Evolutionary conservation across 257 asterid genomes (phyloP).

Genomic region (Rauvolfia tetraphylla): DNA sequence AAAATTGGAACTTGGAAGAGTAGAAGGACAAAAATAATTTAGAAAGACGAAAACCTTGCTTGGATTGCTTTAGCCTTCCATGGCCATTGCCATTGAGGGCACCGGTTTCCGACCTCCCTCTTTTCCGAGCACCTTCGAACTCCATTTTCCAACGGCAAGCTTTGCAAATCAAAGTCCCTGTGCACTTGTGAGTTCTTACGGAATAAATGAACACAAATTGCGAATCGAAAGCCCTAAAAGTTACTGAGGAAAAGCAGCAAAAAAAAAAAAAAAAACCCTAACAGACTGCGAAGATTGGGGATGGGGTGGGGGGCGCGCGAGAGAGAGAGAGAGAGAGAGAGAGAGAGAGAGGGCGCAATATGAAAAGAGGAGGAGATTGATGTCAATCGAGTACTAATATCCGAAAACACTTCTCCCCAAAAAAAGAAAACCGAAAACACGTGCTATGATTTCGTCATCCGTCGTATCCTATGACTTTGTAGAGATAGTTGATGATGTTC

Average conservation of each 20-base stretch:
- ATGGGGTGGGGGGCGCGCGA: neutral
- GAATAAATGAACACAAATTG: neutral
- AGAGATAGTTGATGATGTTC: too few relatives aligned
- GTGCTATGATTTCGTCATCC: too few relatives aligned
- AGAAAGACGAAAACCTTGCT: conserved; percentile 38
- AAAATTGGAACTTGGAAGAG: neutral
- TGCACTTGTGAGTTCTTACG: neutral
- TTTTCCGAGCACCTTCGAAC: conserved; percentile 50
- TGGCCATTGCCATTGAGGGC: conserved; percentile 55
- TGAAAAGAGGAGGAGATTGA: neutral
- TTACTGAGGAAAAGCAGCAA: neutral
- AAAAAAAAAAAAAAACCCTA: conserved; percentile 2
- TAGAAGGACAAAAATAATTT: neutral
- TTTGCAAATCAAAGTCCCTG: neutral
- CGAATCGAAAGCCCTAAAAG: neutral
- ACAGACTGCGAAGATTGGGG: neutral
- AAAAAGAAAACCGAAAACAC: too few relatives aligned
- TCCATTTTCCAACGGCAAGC: conserved; percentile 36
- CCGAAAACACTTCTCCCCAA: too few relatives aligned
- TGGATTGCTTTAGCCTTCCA: conserved; percentile 44
- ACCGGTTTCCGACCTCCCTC: conserved; percentile 43
- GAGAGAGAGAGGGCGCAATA: neutral
- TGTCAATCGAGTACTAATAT: neutral
- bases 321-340: neutral
- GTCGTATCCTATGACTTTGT: too few relatives aligned